phyloP scores from a whole-genome alignment of 176 grass and related monocot species.

The Secale cereale region DNA sequence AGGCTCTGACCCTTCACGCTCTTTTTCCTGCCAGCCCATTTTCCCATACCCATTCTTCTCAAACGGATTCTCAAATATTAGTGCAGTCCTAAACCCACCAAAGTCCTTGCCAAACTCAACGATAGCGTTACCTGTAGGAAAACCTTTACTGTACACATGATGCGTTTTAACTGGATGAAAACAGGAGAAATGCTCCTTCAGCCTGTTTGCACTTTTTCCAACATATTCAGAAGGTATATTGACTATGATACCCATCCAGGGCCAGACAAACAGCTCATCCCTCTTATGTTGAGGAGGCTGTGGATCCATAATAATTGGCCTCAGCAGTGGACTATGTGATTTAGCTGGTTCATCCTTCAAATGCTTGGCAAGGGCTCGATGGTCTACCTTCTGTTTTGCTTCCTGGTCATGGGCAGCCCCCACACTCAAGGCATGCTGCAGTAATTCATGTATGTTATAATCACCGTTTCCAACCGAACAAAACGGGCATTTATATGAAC shows the following conservation, averaged over 20 bases:
- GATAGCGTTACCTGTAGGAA: conserved; percentile 47
- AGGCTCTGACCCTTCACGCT: background rate
- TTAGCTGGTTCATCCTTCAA: conserved; percentile 37
- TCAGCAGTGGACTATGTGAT: background rate
- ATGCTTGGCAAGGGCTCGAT: conserved; percentile 60
- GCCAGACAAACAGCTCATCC: conserved; percentile 60
- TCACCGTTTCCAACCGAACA: conserved; percentile 54
- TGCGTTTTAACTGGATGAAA: conserved; percentile 52
- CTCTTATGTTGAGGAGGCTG: conserved; percentile 17
- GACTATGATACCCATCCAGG: conserved; percentile 61
- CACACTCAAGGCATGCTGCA: conserved; percentile 66
- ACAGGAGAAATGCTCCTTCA: conserved; percentile 49
- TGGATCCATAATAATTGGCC: conserved; percentile 7
- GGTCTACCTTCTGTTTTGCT: conserved; percentile 55
- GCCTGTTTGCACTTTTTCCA: conserved; percentile 56
- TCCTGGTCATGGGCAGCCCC: conserved; percentile 39
- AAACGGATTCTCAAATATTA: conserved; percentile 50
- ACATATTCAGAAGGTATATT: conserved; percentile 51
- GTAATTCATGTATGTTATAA: conserved; percentile 41
- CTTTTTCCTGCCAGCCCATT: conserved; percentile 34
- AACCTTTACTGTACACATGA: conserved; percentile 40
- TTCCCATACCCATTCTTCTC: conserved; percentile 31
- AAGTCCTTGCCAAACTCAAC: conserved; percentile 60
- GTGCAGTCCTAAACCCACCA: conserved; percentile 48
- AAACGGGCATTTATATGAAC: conserved; percentile 59